phyloP scores from a whole-genome alignment of 148 eudicot species.

The Rhododendron kiyosumense region DNA sequence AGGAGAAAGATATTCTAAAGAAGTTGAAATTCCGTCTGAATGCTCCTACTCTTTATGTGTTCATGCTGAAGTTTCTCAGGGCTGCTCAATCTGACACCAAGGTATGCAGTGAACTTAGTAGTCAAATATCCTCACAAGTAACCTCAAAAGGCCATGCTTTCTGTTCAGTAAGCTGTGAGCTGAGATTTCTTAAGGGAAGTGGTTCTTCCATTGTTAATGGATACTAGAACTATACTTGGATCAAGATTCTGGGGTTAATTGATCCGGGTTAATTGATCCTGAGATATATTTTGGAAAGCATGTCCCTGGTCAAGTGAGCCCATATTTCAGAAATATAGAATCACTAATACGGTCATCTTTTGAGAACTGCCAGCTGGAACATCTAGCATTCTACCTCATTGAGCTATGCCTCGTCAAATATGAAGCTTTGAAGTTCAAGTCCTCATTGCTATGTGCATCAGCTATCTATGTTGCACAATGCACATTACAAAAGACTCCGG shows the following conservation, averaged over 20 bases:
- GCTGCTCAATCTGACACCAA: conserved; percentile 69
- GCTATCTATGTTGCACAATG: conserved; percentile 81
- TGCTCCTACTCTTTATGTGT: conserved; percentile 81
- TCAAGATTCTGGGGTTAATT: background rate
- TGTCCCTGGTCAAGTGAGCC: background rate
- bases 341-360: background rate
- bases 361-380: conserved; percentile 53
- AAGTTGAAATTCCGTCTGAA: conserved; percentile 78
- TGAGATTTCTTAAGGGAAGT: background rate
- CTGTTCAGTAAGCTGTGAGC: background rate
- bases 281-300: background rate
- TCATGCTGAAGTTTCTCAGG: conserved; percentile 86
- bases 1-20: conserved; percentile 73
- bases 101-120: conserved; percentile 28
- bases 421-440: conserved; percentile 68
- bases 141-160: background rate
- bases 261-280: background rate
- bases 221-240: background rate
- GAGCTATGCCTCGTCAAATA: conserved; percentile 78
- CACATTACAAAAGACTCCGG: conserved; percentile 51
- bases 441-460: conserved; percentile 82
- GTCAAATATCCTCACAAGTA: background rate
- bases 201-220: background rate
- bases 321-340: background rate
- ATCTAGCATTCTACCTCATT: conserved; percentile 86